phyloP scores from a whole-genome alignment of 2,329 filamentous ascomycete genomes.

The Juglanconis juglandina region DNA sequence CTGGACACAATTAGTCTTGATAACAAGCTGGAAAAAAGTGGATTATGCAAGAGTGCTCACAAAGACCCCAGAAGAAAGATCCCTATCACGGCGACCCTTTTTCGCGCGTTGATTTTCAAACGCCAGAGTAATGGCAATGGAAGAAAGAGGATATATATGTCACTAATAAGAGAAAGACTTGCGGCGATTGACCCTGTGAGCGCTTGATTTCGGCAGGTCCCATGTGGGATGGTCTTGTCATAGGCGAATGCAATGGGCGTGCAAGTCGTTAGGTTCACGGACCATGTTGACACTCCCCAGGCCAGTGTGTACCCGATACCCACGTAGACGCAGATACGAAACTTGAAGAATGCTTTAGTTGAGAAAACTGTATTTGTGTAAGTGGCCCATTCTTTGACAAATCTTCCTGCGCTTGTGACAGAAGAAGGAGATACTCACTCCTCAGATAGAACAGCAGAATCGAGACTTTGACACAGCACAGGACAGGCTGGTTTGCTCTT shows the following conservation, averaged over 20 bases:
- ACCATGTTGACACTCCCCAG: constrained; percentile 19
- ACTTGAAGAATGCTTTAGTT: neutral
- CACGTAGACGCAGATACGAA: constrained; percentile 17
- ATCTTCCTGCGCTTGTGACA: too few relatives aligned
- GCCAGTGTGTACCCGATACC: constrained; percentile 19
- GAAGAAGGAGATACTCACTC: neutral
- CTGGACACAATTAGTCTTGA: neutral
- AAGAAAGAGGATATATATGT: constrained; percentile 1
- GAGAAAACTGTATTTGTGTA: neutral
- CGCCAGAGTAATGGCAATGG: constrained; percentile 1
- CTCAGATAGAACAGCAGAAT: constrained; percentile 23
- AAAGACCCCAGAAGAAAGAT: constrained; percentile 17
- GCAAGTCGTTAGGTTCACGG: constrained; percentile 22
- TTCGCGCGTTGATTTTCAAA: constrained; percentile 12
- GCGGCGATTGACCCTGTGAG: constrained; percentile 20
- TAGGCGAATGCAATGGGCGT: constrained; percentile 20
- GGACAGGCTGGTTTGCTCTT: constrained; percentile 17
- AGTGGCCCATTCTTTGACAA: neutral
- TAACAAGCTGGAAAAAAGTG: too few relatives aligned
- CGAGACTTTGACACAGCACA: constrained; percentile 20
- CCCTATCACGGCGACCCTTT: constrained; percentile 12
- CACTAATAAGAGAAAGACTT: constrained; percentile 8
- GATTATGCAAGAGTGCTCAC: neutral
- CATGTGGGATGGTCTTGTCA: constrained; percentile 18
- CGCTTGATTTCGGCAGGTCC: constrained; percentile 17